Base-by-base conservation (phyloP, 1,284 basidiomycete species). In the Boletellus deceptivus region DNA sequence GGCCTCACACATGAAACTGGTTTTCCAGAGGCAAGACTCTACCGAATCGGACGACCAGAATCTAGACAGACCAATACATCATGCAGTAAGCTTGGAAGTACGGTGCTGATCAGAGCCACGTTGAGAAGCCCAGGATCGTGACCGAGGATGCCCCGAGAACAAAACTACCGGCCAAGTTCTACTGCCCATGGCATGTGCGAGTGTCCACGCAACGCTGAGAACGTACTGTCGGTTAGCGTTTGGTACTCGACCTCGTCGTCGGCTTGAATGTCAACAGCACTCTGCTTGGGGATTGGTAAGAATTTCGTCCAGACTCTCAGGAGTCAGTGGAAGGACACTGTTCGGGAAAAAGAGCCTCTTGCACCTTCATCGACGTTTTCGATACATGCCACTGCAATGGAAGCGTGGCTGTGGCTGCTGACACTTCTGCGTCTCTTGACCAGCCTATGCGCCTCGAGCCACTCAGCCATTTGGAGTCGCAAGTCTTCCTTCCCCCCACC, bases 391-490 rank as follows among this genome's bases (percentile, higher is more conserved):
- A n/a, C n/a, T n/a, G n/a, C n/a, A 59, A 50, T 20, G 59, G 62
- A 18, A 60, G 61, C 38, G 59, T 61, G 6, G 64, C 59, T 16
- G 61, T 64, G 2, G 63, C 62, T 37, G 63, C 64, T 43, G 63
- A 67, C 41, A 67, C 64, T 34, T 61, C 54, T 34, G 63, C 64
- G 10, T 67, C 3, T 67, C 44, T 46, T 67, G 51, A 56, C 63
- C 35, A 63, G 65, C 14, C 64, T 64, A 27, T 44, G 49, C 13
- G 54, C 62, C 41, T 52, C 55, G 34, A 64, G 64, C 34, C 58
- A 61, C 8, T 40, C 63, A 7, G 49, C 36, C 50, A 64, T 35
- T 63, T 24, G 65, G 49, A 67, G 62, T 49, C 64, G 64, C 47
- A 59, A 41, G 41, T 56, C 64, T 22, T 63, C 62, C 11, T 57